Conservation (phyloP, 495 filamentous ascomycete genomes). For the Amphirosellinia nigrospora region DNA sequence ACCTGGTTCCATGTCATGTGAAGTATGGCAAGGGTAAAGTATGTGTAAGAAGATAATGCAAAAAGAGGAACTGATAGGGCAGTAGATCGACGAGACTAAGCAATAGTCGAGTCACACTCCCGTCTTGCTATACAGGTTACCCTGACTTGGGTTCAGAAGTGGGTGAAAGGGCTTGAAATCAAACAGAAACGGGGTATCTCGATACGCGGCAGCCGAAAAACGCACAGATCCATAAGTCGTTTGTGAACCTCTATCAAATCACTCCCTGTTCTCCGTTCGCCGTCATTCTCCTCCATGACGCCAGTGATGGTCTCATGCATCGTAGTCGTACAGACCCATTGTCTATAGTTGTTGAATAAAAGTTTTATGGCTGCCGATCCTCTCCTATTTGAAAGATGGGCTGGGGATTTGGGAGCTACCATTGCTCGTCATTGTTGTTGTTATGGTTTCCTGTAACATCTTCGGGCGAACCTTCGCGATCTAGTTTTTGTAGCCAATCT, state of each 20-base stretch:
- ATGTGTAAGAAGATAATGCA: neutral
- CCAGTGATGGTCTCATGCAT: constrained; percentile 7
- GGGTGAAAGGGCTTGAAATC: constrained; percentile 4
- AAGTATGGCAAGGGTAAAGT: constrained; percentile 28
- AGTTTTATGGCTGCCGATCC: neutral
- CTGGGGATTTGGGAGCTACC: neutral
- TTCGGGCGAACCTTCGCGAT: neutral
- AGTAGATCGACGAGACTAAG: constrained; percentile 11
- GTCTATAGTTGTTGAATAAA: neutral
- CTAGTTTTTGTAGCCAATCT: constrained; percentile 43
- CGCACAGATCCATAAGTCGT: constrained; percentile 17
- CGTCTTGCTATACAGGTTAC: constrained; percentile 35
- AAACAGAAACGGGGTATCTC: constrained; percentile 28
- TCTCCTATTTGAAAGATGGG: neutral
- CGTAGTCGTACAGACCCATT: neutral
- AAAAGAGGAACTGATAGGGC: neutral
- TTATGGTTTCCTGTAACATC: neutral
- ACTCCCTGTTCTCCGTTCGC: constrained; percentile 13
- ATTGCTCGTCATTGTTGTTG: neutral
- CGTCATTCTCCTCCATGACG: constrained; percentile 5
- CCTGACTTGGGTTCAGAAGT: constrained; percentile 7
- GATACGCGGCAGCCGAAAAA: constrained; percentile 7
- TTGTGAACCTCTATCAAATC: neutral
- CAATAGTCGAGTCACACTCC: constrained; percentile 19
- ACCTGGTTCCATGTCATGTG: constrained; percentile 12